Percentiles rank a stretch among this genome's conserved stretches.
Evolutionary conservation across 164 flowering plant genomes (phyloP).

Genomic region (Vitis amurensis): DNA sequence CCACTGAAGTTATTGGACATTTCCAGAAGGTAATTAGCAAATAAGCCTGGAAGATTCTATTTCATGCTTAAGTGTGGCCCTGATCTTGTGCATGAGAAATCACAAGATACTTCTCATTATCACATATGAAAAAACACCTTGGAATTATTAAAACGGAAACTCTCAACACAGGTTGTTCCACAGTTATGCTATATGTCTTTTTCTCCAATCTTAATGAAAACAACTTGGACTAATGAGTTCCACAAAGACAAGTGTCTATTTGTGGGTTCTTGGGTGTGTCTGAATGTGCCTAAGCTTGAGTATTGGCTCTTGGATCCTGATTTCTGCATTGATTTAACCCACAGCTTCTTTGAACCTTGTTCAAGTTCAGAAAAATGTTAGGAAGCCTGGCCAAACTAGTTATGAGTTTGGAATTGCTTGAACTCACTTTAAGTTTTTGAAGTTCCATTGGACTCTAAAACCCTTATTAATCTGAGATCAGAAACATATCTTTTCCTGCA

Average conservation of each 20-base stretch:
- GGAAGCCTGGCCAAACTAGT: not conserved
- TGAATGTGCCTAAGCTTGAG: not conserved
- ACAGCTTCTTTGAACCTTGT: not conserved
- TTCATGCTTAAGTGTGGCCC: not conserved
- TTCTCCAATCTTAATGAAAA: not conserved
- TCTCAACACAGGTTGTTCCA: not conserved
- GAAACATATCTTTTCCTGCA: slow-evolving; percentile 25
- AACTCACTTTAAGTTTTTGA: not conserved
- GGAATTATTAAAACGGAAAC: not conserved
- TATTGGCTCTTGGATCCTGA: not conserved
- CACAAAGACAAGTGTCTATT: not conserved
- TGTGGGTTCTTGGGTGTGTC: not conserved
- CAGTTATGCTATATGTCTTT: not conserved
- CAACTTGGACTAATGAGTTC: not conserved
- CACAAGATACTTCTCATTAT: not conserved
- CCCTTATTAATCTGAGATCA: slow-evolving; percentile 10
- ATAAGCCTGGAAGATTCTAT: not conserved
- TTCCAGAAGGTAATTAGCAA: slow-evolving; percentile 56
- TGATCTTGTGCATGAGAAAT: not conserved
- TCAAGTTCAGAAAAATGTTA: not conserved
- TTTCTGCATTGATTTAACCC: not conserved
- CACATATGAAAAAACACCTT: not conserved
- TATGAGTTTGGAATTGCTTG: not conserved
- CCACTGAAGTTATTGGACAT: slow-evolving; percentile 76
- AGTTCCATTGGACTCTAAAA: not conserved